Base-by-base conservation (phyloP, 345 rosid genomes). In the Sonneratia alba region DNA sequence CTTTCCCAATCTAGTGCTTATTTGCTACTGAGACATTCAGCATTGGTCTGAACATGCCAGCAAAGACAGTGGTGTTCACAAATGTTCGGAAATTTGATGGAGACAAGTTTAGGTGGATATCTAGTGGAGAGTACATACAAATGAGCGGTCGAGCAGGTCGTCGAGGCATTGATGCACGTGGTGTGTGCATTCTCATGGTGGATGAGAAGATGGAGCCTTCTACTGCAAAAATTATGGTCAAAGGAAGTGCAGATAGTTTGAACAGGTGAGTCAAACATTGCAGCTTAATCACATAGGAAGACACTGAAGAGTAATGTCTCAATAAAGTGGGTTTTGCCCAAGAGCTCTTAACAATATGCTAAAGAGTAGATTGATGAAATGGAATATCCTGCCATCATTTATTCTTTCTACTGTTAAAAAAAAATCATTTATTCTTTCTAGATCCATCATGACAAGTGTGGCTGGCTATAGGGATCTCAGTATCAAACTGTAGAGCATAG, bases 81-180 rank as follows among this genome's bases (percentile, higher is more conserved):
- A 95, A 90, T 87, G 98, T 92, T 66, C 94, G 99, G 70, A 92
- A 95, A 86, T 95, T 92, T 79, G 99, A 95, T 75, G 99, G 98
- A 49, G 96, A 92, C 83, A 95, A 95, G 83, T 95, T 95, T 79
- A 86, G 98, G 81, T 95, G 98, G 99, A 81, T 95, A 83, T 83
- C 99, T 43, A 89, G 99, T 81, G 99, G 98, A 76, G 98, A 92
- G 78, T 95, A 95, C 79, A 89, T 92, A 74, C 99, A 95, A 71
- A 95, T 95, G 97, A 95, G 99, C 77, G 99, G 99, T 36, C 93
- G 99, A 74, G 99, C 99, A 70, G 99, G 99, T 80, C 97, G 98
- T 81, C 92, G 98, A 83, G 99, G 99, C 71, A 90, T 95, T 81
- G 99, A 95, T 83, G 90, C 84, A 22, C 90, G 96, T 55, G 98